Base-by-base conservation (phyloP, 371 early-diverging fungal genomes). In the Chytridium lagenaria region DNA sequence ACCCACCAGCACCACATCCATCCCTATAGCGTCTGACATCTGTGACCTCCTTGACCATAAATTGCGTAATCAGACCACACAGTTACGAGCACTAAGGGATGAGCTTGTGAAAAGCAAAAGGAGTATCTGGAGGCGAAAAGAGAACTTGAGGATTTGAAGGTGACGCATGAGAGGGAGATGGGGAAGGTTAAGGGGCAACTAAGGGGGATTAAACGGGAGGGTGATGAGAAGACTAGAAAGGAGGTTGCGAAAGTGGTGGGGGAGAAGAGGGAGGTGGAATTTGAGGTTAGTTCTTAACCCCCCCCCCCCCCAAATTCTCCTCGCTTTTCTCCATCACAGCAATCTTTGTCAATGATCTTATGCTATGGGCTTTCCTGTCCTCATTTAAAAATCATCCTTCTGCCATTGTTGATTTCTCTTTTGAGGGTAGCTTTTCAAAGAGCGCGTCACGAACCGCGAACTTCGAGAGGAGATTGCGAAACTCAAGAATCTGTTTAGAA, bases 271-370 rank as follows among this genome's bases (percentile, higher is more conserved):
- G 36, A 34, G 36, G 5, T 61, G 30, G 61, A 61, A 34, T 61
- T 61, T 61, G 61, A 61, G 61, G 61, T 61, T 10, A 16, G 61
- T 22, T 52, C n/a, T n/a, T n/a, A n/a, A n/a, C n/a, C n/a, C n/a
- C n/a, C n/a, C n/a, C n/a, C n/a, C n/a, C n/a, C n/a, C n/a, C n/a
- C n/a, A n/a, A n/a, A n/a, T n/a, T n/a, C n/a, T n/a, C n/a, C n/a
- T n/a, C n/a, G n/a, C n/a, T n/a, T n/a, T n/a, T n/a, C n/a, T n/a
- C n/a, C n/a, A n/a, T n/a, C n/a, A n/a, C n/a, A n/a, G n/a, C n/a
- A n/a, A n/a, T n/a, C n/a, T n/a, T n/a, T n/a, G n/a, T n/a, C n/a
- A n/a, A n/a, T n/a, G n/a, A n/a, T n/a, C n/a, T n/a, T n/a, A n/a
- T n/a, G n/a, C n/a, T n/a, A n/a, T n/a, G n/a, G n/a, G n/a, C n/a